Evolutionary conservation across 257 asterid genomes (phyloP).

Genomic region (Penstemon eatonii): DNA sequence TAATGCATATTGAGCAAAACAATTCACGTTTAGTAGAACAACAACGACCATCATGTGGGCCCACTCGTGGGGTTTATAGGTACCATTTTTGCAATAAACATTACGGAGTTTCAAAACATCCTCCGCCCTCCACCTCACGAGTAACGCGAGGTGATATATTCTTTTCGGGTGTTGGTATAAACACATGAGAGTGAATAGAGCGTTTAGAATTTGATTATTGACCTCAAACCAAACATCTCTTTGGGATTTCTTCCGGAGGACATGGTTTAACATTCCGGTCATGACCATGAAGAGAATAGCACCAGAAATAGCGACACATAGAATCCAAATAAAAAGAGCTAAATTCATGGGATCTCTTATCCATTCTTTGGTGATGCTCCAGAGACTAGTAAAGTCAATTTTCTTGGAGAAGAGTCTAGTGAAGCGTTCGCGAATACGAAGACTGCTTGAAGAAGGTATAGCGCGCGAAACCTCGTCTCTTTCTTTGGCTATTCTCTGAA

Average conservation of each 20-base stretch:
- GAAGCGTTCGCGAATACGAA: slow-evolving; percentile 75
- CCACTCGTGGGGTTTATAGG: slow-evolving; percentile 86
- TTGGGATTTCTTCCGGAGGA: slow-evolving; percentile 64
- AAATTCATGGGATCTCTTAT: slow-evolving; percentile 66
- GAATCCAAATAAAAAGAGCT: slow-evolving; percentile 75
- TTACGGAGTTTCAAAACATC: slow-evolving; percentile 65
- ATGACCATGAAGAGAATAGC: slow-evolving; percentile 85
- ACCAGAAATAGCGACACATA: slow-evolving; percentile 75
- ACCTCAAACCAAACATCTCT: slow-evolving; percentile 89
- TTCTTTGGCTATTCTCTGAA: slow-evolving; percentile 61
- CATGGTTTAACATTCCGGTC: slow-evolving; percentile 84
- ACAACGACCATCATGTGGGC: slow-evolving; percentile 84
- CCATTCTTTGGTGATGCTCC: slow-evolving; percentile 69
- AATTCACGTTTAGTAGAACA: slow-evolving; percentile 61
- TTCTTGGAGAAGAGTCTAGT: slow-evolving; percentile 49
- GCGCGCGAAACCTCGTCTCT: slow-evolving; percentile 73
- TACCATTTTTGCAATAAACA: slow-evolving; percentile 66
- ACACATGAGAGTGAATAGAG: slow-evolving; percentile 86
- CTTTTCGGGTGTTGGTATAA: slow-evolving; percentile 81
- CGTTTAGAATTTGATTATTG: slow-evolving; percentile 86
- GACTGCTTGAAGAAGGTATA: slow-evolving; percentile 72
- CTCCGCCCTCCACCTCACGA: slow-evolving; percentile 60
- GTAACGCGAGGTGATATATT: slow-evolving; percentile 61
- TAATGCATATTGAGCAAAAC: slow-evolving; percentile 76
- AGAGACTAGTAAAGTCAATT: slow-evolving; percentile 58